Conservation (phyloP, 768 basidiomycete species). For the Tylopilus sp. region DNA sequence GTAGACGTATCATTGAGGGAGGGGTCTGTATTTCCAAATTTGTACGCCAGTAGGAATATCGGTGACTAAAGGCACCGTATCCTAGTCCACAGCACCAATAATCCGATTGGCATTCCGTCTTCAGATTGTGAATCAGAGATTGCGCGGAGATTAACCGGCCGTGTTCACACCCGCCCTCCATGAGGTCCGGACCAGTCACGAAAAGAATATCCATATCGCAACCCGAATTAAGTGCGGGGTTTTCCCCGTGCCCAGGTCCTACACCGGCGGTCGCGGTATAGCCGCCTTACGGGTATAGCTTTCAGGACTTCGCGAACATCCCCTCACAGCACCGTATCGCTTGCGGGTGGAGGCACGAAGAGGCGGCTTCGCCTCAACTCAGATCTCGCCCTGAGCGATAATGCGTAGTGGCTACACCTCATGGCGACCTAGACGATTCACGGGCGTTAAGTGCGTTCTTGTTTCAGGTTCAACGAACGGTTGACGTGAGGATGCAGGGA, state of each 20-base stretch:
- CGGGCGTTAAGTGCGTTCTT: too few relatives aligned
- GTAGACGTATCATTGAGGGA: not conserved
- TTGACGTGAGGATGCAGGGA: too few relatives aligned
- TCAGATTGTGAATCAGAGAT: slow-evolving; percentile 28
- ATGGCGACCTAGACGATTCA: not conserved
- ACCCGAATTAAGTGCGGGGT: not conserved
- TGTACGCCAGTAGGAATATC: not conserved
- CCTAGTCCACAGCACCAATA: slow-evolving; percentile 12
- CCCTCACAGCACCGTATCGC: too few relatives aligned
- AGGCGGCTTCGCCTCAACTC: too few relatives aligned
- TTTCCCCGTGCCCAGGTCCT: not conserved
- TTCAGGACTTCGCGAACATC: not conserved
- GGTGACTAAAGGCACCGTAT: not conserved
- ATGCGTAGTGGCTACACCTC: too few relatives aligned
- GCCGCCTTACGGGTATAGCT: not conserved
- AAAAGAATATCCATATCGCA: not conserved
- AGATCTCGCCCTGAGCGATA: too few relatives aligned
- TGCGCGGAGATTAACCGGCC: slow-evolving; percentile 21
- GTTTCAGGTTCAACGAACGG: too few relatives aligned
- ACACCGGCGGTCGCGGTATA: not conserved
- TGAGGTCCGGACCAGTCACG: slow-evolving; percentile 5
- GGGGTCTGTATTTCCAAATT: slow-evolving; percentile 3
- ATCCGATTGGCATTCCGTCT: slow-evolving; percentile 20
- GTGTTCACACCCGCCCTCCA: slow-evolving; percentile 4
- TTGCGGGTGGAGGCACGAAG: too few relatives aligned